Evolutionary conservation across 371 early-diverging fungal genomes (phyloP).

Genomic region (Syncephalis fuscata): DNA sequence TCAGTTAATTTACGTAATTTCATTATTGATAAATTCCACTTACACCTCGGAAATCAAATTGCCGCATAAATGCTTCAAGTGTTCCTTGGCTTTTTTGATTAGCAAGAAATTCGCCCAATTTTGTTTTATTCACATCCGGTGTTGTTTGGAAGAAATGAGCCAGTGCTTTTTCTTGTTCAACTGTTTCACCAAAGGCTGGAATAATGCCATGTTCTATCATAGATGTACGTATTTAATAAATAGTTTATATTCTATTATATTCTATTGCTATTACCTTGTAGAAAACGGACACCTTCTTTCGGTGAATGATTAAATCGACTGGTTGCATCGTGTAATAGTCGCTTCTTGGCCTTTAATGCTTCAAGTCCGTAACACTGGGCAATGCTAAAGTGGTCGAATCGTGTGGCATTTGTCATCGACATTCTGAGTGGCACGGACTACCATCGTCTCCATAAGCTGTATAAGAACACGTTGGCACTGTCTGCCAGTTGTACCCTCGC

Average conservation of each 20-base stretch:
- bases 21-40: too few species aligned
- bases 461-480: constrained; percentile 2
- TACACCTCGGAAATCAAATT: constrained; percentile 49
- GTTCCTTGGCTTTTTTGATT: constrained; percentile 61
- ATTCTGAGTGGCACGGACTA: constrained; percentile 13
- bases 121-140: constrained; percentile 57
- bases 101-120: constrained; percentile 77
- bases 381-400: too few species aligned
- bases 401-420: too few species aligned
- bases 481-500: constrained; percentile 7
- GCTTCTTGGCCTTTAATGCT: constrained; percentile 29
- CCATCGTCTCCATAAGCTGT: constrained; percentile 9
- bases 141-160: constrained; percentile 54
- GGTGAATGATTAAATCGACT: constrained; percentile 69
- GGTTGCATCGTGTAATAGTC: constrained; percentile 58
- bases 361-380: not conserved
- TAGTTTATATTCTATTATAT: not conserved
- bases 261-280: constrained; percentile 21
- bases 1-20: constrained; percentile 24
- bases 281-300: constrained; percentile 62
- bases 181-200: constrained; percentile 20
- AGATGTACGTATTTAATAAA: constrained; percentile 31
- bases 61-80: constrained; percentile 59
- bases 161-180: constrained; percentile 31
- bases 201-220: constrained; percentile 33